Conservation (phyloP, 2,329 filamentous ascomycete genomes). For the Aureobasidium sp. region DNA sequence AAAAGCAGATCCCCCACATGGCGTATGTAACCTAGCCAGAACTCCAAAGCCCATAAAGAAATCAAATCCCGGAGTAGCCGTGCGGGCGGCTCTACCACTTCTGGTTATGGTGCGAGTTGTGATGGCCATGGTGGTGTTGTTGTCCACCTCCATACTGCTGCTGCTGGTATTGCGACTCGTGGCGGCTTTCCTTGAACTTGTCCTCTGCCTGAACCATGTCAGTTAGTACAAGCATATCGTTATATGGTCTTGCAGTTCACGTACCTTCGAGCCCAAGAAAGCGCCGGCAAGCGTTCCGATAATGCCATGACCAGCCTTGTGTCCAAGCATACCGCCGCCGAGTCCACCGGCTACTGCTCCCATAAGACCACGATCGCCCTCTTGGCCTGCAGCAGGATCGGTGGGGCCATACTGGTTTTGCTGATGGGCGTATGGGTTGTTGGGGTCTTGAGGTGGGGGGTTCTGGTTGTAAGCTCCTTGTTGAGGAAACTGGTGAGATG, state of each 20-base stretch:
- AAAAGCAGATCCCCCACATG: conserved; percentile 8
- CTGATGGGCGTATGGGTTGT: conserved; percentile 30
- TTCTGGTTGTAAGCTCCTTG: conserved; percentile 34
- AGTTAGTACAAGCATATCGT: neutral
- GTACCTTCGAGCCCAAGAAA: conserved; percentile 44
- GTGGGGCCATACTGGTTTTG: conserved; percentile 36
- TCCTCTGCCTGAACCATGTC: conserved; percentile 36
- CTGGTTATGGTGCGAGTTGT: conserved; percentile 21
- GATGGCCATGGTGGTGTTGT: conserved; percentile 22
- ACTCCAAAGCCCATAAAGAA: neutral
- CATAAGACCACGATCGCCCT: conserved; percentile 51
- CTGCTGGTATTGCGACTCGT: conserved; percentile 16
- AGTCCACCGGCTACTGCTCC: conserved; percentile 51
- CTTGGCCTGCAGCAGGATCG: conserved; percentile 39
- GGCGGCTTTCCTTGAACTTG: conserved; percentile 41
- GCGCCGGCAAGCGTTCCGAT: conserved; percentile 52
- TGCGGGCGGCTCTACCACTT: neutral
- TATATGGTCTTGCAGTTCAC: neutral
- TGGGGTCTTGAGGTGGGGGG: conserved; percentile 30
- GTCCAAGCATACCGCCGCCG: conserved; percentile 49
- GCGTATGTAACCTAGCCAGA: neutral
- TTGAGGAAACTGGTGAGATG: conserved; percentile 26
- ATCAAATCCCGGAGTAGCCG: neutral
- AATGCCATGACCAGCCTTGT: conserved; percentile 51
- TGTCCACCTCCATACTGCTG: neutral